Percentiles rank a stretch among this genome's conserved stretches.
These are phyloP conservation scores for Zea luxurians DNA, from an alignment of 176 grass and related monocot species.

Conservation along the genomic window DNA sequence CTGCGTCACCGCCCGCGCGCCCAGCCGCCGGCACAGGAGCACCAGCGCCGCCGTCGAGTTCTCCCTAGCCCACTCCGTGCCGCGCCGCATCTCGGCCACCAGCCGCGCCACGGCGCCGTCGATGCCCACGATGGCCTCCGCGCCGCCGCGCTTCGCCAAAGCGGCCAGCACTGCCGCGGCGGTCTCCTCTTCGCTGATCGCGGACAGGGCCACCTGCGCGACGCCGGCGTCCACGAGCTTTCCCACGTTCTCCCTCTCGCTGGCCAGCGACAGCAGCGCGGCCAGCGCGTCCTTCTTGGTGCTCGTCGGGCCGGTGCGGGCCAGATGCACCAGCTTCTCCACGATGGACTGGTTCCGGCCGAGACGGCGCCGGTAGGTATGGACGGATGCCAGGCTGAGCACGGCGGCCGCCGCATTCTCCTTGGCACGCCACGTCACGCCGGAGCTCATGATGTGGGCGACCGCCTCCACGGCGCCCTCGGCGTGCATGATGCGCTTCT, in stretches of 20 bases:
- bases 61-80: conserved; percentile 70
- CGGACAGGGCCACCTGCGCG: conserved; percentile 50
- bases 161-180: conserved; percentile 67
- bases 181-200: conserved; percentile 59
- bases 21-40: conserved; percentile 70
- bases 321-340: conserved; percentile 52
- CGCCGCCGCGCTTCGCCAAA: conserved; percentile 77
- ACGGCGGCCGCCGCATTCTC: conserved; percentile 79
- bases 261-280: conserved; percentile 68
- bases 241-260: conserved; percentile 79
- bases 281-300: conserved; percentile 81
- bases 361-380: conserved; percentile 70
- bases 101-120: conserved; percentile 55
- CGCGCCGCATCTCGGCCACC: conserved; percentile 60
- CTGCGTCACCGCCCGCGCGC: conserved; percentile 48
- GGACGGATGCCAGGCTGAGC: conserved; percentile 69
- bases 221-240: conserved; percentile 71
- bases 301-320: conserved; percentile 49
- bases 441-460: conserved; percentile 53
- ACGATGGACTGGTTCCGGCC: conserved; percentile 57
- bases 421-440: conserved; percentile 75
- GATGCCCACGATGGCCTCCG: conserved; percentile 61
- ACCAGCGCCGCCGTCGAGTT: conserved; percentile 75
- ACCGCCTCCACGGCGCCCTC: conserved; percentile 71
- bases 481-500: conserved; percentile 91